These are phyloP conservation scores for Grosmannia penicillata DNA, from an alignment of 2,329 filamentous ascomycete genomes.

Conservation along the genomic window DNA sequence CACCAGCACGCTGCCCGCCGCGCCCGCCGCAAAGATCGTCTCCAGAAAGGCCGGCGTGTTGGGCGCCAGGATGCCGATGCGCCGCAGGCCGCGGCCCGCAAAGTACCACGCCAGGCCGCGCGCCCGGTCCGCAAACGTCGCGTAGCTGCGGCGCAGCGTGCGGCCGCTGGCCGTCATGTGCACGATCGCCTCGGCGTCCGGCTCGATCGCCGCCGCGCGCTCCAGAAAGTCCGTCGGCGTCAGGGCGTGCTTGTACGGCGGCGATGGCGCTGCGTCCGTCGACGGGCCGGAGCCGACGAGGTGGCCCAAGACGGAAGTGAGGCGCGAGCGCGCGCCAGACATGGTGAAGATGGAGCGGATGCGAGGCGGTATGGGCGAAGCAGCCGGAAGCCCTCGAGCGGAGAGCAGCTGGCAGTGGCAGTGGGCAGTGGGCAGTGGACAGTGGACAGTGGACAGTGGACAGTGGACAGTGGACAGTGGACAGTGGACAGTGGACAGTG, in stretches of 20 bases:
- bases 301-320: constrained; percentile 41
- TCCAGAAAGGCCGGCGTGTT: constrained; percentile 95
- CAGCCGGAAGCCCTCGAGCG: no score
- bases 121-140: constrained; percentile 71
- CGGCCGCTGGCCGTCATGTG: constrained; percentile 70
- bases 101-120: constrained; percentile 81
- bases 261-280: no score
- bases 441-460: no score
- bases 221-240: constrained; percentile 74
- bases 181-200: constrained; percentile 69
- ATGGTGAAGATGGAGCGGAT: constrained; percentile 22
- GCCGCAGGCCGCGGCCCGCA: constrained; percentile 53
- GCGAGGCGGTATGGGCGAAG: neutral
- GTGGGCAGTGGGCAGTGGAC: no score
- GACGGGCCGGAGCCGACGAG: constrained; percentile 19
- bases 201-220: constrained; percentile 77
- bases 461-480: no score
- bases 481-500: no score
- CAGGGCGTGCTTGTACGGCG: constrained; percentile 56
- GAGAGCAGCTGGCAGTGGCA: no score
- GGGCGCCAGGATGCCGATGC: constrained; percentile 74
- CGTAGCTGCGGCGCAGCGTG: constrained; percentile 61
- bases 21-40: constrained; percentile 73
- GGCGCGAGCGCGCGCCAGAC: constrained; percentile 48
- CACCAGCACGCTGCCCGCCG: constrained; percentile 66